Base-by-base conservation (phyloP, 2,329 filamentous ascomycete species). In the Sporothrix globosa region DNA sequence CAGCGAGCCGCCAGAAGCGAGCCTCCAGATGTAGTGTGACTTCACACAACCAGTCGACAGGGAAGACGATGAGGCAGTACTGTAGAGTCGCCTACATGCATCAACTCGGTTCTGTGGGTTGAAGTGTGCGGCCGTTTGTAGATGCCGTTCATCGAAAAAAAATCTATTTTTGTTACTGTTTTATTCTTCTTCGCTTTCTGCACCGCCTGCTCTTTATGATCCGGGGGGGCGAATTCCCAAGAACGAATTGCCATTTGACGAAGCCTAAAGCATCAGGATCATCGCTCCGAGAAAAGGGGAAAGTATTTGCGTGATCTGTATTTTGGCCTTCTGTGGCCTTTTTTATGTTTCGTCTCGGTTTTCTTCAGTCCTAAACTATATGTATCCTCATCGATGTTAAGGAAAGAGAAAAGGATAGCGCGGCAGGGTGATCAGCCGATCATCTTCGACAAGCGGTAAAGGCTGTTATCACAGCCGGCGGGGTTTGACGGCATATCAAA, bases 1-100 rank as follows among this genome's bases (percentile, higher is more conserved):
- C 21, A 48, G 39, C 39, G 53, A 67, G 34, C 65, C 65, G 65
- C 66, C 67, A 52, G 44, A 60, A 50, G 67, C 67, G 39, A 66
- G 63, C 63, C 63, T 17, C 63, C 46, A 52, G 30, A 30, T 9
- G 46, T 52, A 27, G 67, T 68, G 54, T 44, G 24, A 68, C 66
- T 68, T 46, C 17, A 54, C 48, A 19, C 27, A 44, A 13, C 19
- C 6, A 11, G 14, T 7, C 30, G n/a, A 27, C 50, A 54, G 9
- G 65, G n/a, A 44, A 67, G 17, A 41, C 30, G 17, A 30, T 1
- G 13, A 24, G 21, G 30, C 13, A 39, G 17, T 4, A 5, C 11
- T 3, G 30, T 41, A 58, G 30, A 2, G 19, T 58, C 14, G 30
- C 30, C 30, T 39, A 19, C 13, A 6, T 44, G n/a, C n/a, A 65